A percentile compares a stretch with the other conserved stretches of the same genome.
phyloP scores from a whole-genome alignment of 2,329 filamentous ascomycete species.

The Corinectria fuckeliana region DNA sequence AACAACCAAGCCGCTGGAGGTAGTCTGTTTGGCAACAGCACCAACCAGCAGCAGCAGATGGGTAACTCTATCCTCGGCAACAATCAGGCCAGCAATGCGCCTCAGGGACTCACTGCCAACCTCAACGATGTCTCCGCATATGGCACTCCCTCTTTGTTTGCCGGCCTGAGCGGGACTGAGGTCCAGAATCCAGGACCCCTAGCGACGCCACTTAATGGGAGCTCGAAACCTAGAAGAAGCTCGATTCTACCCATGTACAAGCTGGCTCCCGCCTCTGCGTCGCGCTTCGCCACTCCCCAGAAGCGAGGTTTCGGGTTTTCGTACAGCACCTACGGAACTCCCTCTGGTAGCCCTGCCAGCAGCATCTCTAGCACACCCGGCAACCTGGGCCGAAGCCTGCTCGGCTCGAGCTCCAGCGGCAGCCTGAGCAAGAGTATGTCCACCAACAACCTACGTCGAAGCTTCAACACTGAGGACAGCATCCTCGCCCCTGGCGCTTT shows the following conservation, averaged over 20 bases:
- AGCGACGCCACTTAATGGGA: constrained; percentile 84
- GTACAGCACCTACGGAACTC: constrained; percentile 90
- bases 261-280: constrained; percentile 80
- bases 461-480: constrained; percentile 82
- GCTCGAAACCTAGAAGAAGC: constrained; percentile 76
- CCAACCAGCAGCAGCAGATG: constrained; percentile 55
- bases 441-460: constrained; percentile 82
- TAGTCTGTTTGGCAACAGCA: constrained; percentile 53
- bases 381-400: constrained; percentile 68
- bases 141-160: constrained; percentile 86
- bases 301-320: constrained; percentile 90
- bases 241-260: constrained; percentile 87
- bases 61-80: constrained; percentile 66
- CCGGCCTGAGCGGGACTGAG: constrained; percentile 69
- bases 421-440: constrained; percentile 87
- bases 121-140: constrained; percentile 87
- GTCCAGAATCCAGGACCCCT: constrained; percentile 81
- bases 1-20: constrained; percentile 53
- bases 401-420: constrained; percentile 70
- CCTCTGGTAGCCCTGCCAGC: constrained; percentile 71
- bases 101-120: constrained; percentile 76
- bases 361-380: constrained; percentile 71
- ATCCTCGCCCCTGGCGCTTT: constrained; percentile 87
- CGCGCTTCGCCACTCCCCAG: constrained; percentile 81
- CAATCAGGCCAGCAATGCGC: constrained; percentile 56